These are phyloP conservation scores for Sugiyamaella smithiae DNA, from an alignment of 805 yeast species.

Conservation along the genomic window DNA sequence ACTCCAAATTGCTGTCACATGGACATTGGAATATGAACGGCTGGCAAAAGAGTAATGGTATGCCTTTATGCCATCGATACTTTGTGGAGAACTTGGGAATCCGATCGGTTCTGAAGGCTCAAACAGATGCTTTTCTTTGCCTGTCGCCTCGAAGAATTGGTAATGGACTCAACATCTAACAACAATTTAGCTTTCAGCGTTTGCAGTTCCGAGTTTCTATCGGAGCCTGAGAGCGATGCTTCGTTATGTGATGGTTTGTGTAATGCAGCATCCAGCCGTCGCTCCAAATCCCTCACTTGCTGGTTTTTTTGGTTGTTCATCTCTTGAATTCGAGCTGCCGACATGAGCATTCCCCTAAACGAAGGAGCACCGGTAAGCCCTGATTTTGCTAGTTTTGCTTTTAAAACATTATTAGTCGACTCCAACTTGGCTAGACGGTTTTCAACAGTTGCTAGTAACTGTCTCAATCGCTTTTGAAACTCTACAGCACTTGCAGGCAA, in stretches of 20 bases:
- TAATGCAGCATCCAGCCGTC: background rate
- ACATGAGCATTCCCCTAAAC: slow-evolving; percentile 10
- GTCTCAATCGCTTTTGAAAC: slow-evolving; percentile 19
- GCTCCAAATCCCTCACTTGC: slow-evolving; percentile 7
- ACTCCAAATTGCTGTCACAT: no score
- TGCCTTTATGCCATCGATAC: no score
- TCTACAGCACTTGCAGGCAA: slow-evolving; percentile 24
- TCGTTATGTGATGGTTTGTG: background rate
- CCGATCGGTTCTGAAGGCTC: background rate
- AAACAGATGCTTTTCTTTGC: background rate
- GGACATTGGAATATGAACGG: no score
- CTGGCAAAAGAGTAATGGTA: no score
- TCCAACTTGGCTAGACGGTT: slow-evolving; percentile 14
- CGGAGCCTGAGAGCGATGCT: background rate
- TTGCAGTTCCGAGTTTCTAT: background rate
- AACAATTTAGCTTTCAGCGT: no score
- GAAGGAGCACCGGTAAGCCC: slow-evolving; percentile 16
- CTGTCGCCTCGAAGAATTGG: background rate
- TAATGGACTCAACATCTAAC: background rate
- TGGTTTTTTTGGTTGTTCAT: slow-evolving; percentile 10
- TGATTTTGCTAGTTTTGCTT: slow-evolving; percentile 13
- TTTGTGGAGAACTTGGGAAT: background rate
- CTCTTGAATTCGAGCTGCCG: slow-evolving; percentile 15
- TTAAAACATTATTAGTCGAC: slow-evolving; percentile 16
- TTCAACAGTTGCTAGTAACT: slow-evolving; percentile 9